Conservation (phyloP, 257 asterid genomes). For the Ophiorrhiza pumila region DNA sequence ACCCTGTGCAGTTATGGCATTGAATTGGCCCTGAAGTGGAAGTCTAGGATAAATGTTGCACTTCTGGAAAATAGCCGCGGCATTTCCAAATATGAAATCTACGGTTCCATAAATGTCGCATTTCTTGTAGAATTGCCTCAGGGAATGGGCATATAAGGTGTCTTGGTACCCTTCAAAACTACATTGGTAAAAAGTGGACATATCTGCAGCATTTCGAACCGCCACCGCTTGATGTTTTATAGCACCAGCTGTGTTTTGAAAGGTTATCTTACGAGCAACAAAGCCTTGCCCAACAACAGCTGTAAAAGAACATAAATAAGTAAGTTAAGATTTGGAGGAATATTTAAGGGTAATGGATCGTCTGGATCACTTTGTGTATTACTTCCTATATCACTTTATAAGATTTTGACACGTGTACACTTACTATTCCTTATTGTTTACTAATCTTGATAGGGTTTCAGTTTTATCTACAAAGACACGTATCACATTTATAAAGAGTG, state of each 20-base stretch:
- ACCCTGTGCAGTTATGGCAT: slow-evolving; percentile 50
- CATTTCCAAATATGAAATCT: slow-evolving; percentile 25
- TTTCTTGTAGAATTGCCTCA: slow-evolving; percentile 21
- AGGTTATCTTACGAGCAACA: slow-evolving; percentile 19
- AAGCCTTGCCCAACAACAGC: slow-evolving; percentile 18
- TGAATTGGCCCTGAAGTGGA: slow-evolving; percentile 10
- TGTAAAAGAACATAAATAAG: background rate
- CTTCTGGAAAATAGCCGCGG: slow-evolving; percentile 15
- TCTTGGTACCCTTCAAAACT: slow-evolving; percentile 26
- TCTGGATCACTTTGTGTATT: too few relatives aligned
- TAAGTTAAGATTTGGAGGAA: background rate
- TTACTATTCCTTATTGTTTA: too few relatives aligned
- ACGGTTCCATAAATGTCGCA: slow-evolving; percentile 27
- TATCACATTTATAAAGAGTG: too few relatives aligned
- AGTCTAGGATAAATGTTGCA: slow-evolving; percentile 16
- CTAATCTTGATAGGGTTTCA: too few relatives aligned
- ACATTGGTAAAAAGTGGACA: slow-evolving; percentile 16
- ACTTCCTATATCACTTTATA: too few relatives aligned
- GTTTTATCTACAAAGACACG: too few relatives aligned
- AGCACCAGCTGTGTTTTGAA: slow-evolving; percentile 22
- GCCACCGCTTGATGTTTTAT: slow-evolving; percentile 26
- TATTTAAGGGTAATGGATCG: too few relatives aligned
- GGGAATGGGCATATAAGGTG: slow-evolving; percentile 17
- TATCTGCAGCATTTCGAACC: slow-evolving; percentile 21
- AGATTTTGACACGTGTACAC: background rate